phyloP scores from a whole-genome alignment of 139 green algal species.

The Micractinium conductrix region DNA sequence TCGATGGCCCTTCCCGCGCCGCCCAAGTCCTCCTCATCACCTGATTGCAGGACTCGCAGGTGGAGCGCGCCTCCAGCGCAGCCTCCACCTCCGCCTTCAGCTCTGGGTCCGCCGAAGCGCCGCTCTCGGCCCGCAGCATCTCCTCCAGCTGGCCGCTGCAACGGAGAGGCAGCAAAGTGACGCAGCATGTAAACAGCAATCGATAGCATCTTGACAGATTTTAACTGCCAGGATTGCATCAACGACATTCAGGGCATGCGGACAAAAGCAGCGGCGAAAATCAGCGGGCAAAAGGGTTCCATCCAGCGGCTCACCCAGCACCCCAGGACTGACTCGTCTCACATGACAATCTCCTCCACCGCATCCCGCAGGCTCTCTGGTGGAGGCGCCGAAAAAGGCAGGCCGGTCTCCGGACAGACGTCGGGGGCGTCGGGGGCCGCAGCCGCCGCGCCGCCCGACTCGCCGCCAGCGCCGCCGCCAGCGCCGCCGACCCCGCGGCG shows the following conservation, averaged over 20 bases:
- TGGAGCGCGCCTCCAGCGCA: not conserved
- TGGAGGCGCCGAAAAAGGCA: not conserved
- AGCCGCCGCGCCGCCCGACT: no score
- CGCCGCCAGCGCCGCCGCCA: not conserved
- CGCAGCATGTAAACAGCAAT: not conserved
- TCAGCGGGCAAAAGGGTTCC: no score
- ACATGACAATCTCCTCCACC: not conserved
- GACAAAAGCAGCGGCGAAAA: no score
- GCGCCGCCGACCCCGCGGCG: no score
- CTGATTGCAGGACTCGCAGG: constrained; percentile 3
- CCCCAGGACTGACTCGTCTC: not conserved
- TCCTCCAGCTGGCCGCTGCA: constrained; percentile 13
- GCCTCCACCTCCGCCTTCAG: not conserved
- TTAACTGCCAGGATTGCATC: not conserved
- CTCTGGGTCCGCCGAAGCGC: not conserved
- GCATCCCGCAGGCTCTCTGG: not conserved
- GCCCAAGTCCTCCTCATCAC: not conserved
- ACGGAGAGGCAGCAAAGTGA: not conserved
- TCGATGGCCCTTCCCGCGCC: not conserved
- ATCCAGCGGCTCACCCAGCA: not conserved
- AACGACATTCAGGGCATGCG: not conserved
- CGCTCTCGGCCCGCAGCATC: not conserved
- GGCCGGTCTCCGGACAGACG: not conserved
- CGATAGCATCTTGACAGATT: not conserved
- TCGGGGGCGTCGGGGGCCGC: no score